phyloP scores from a whole-genome alignment of 1,139 yeast species.

The Insectozyma bohioensis region DNA sequence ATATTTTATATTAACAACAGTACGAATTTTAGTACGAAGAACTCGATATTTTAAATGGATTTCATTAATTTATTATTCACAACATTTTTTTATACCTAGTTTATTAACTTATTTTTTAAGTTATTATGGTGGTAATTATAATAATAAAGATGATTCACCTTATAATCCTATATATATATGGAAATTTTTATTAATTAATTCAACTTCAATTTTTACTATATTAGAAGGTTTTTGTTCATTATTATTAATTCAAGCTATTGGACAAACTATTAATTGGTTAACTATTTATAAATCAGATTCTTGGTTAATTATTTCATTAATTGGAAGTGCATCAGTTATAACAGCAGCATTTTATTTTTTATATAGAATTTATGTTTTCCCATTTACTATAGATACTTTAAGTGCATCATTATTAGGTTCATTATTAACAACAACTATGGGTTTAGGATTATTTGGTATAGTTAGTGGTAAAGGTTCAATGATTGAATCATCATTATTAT shows the following conservation, averaged over 20 bases:
- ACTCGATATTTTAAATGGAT: constrained; percentile 51
- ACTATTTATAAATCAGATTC: constrained; percentile 67
- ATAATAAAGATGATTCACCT: constrained; percentile 5
- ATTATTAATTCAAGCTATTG: constrained; percentile 84
- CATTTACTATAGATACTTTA: constrained; percentile 66
- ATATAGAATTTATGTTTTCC: constrained; percentile 78
- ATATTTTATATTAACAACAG: constrained; percentile 71
- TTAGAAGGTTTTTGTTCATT: constrained; percentile 92
- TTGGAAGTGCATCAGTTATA: constrained; percentile 72
- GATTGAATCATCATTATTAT: constrained; percentile 78
- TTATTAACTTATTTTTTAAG: constrained; percentile 72
- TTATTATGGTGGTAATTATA: constrained; percentile 24
- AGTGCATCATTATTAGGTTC: constrained; percentile 87
- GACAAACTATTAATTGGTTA: constrained; percentile 77
- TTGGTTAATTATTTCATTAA: constrained; percentile 76
- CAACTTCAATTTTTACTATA: constrained; percentile 86
- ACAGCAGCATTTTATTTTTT: constrained; percentile 77
- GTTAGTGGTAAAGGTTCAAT: constrained; percentile 83
- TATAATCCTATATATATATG: constrained; percentile 42
- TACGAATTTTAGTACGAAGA: constrained; percentile 56
- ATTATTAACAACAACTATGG: constrained; percentile 70
- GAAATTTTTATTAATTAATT: constrained; percentile 67
- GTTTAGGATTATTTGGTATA: constrained; percentile 81
- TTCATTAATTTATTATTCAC: constrained; percentile 70
- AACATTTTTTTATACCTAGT: constrained; percentile 82